Conservation (phyloP, 169 alveolate genomes). For the Cytauxzoon felis region DNA sequence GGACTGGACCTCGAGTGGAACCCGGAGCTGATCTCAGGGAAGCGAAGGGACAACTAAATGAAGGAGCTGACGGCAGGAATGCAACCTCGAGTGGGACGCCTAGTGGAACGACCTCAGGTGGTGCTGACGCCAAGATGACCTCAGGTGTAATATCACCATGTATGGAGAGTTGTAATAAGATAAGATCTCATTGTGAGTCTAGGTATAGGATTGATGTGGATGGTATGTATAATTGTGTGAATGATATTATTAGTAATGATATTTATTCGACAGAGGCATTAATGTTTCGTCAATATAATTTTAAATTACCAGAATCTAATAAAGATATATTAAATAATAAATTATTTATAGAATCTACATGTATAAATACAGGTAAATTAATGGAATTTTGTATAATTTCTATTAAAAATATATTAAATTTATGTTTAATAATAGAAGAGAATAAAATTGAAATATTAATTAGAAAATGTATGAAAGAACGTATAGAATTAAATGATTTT, state of each 20-base stretch:
- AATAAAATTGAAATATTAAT: slow-evolving; percentile 1
- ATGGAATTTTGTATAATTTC: not conserved
- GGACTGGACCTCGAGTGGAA: no score
- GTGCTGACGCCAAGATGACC: no score
- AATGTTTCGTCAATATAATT: slow-evolving; percentile 1
- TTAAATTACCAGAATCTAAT: not conserved
- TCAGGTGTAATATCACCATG: no score
- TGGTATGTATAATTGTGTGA: slow-evolving; percentile 5
- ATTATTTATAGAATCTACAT: not conserved
- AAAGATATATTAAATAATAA: not conserved
- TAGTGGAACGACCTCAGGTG: no score
- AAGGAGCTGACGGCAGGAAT: no score
- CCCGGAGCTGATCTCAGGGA: no score
- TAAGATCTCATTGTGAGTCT: no score
- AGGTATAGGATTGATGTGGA: no score
- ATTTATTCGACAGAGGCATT: slow-evolving; percentile 4
- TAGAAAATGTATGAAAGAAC: slow-evolving; percentile 15
- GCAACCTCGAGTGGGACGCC: no score
- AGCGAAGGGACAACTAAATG: no score
- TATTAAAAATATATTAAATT: not conserved
- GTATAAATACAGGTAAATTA: no score
- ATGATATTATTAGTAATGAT: not conserved
- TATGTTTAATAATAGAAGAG: slow-evolving; percentile 1
- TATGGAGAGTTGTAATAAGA: no score
- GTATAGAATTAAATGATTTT: not conserved